Base-by-base conservation (phyloP, 2,329 filamentous ascomycete genomes). In the Exophiala mesophila region DNA sequence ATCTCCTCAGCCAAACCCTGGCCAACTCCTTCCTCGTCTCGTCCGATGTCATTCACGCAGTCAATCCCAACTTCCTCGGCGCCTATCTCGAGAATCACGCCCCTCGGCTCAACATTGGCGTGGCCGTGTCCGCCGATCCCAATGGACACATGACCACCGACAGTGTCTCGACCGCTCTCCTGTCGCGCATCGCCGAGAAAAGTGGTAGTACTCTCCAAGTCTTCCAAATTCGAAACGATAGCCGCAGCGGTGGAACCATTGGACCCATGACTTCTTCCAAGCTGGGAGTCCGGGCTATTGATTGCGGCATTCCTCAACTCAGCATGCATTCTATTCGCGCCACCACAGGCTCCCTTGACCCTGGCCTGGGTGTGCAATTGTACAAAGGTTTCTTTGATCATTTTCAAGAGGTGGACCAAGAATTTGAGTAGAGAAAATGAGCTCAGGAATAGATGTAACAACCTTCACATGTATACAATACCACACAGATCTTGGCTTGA, bases 71-170 rank as follows among this genome's bases (percentile, higher is more conserved):
- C 70, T 98, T 97, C 71, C 69, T 88, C 0, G 74, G 74, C 52
- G 79, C 77, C 19, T 97, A 97, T 67, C 80, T 96, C 13, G 77
- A 85, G 43, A 83, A 86, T 56, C 92, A 98, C 67, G 74, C 86
- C 2, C 90, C 92, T 1, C 78, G 85, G 45, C 77, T 98, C 40
- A 98, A 98, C 62, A 79, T 92, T 21, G 92, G 92, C 24, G 76
- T 96, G 21, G 78, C 82, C 12, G 74, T 98, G 28, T 82, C 80
- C 33, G 80, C 81, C 16, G 90, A 97, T 65, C 80, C 81, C 38
- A 96, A 96, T 59, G 92, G 88, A 3, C 88, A 97, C 68, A 95
- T 96, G 86, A 95, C 90, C 3, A 96, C 90, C 3, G 89, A 97
- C 60, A 80, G 83, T 41, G 80, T 95, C 13, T 92, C 85, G 8